phyloP scores from a whole-genome alignment of 1,284 basidiomycete species.

The Boletus smithii region DNA sequence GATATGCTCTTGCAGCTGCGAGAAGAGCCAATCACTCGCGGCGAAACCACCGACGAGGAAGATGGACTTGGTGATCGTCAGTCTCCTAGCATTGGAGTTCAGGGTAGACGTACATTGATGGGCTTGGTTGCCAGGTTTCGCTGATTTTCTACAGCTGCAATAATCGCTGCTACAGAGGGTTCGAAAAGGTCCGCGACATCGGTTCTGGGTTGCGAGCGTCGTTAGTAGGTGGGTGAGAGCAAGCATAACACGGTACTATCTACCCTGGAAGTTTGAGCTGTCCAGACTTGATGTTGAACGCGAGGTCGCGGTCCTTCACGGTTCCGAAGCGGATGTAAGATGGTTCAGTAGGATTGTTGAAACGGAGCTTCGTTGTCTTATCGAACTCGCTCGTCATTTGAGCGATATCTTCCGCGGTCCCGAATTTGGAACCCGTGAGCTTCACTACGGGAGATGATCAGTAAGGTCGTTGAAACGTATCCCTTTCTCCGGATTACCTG shows the following conservation, averaged over 20 bases:
- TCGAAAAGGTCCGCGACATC: conserved; percentile 41
- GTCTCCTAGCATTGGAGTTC: not conserved
- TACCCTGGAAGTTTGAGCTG: conserved; percentile 41
- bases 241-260: conserved; percentile 4
- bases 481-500: conserved; percentile 18
- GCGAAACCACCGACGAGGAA: conserved; percentile 43
- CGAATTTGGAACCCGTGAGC: conserved; percentile 35
- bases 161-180: conserved; percentile 36
- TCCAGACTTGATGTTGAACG: conserved; percentile 40
- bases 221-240: conserved; percentile 13
- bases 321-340: conserved; percentile 44
- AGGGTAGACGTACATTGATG: conserved; percentile 24
- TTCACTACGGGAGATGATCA: conserved; percentile 25
- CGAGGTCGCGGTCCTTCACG: conserved; percentile 35
- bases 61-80: conserved; percentile 27
- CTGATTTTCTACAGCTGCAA: conserved; percentile 36
- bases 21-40: conserved; percentile 38
- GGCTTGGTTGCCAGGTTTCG: conserved; percentile 22
- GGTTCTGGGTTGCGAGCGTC: conserved; percentile 23
- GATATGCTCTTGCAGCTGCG: conserved; percentile 27
- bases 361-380: conserved; percentile 40
- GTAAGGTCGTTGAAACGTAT: not conserved
- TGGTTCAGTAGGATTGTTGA: conserved; percentile 34
- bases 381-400: conserved; percentile 41
- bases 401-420: conserved; percentile 33